Percentiles rank a stretch among this genome's conserved stretches.
These are phyloP conservation scores for Penicillium steckii DNA, from an alignment of 495 filamentous ascomycete species.

Conservation along the genomic window DNA sequence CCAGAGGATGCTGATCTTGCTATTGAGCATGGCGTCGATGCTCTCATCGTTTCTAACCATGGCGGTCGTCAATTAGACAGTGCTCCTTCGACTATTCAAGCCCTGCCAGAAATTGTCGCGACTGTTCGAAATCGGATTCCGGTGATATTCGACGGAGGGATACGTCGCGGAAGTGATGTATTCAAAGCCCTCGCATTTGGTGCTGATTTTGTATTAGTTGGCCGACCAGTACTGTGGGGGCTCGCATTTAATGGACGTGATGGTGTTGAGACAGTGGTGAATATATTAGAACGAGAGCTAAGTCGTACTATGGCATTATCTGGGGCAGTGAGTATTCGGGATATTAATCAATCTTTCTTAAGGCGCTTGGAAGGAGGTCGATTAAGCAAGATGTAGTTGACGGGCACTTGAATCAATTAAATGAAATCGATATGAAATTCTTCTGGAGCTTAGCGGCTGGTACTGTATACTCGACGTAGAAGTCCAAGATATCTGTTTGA, in stretches of 20 bases:
- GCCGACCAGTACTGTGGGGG: slow-evolving; percentile 14
- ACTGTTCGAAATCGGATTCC: slow-evolving; percentile 10
- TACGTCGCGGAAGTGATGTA: slow-evolving; percentile 13
- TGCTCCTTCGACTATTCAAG: slow-evolving; percentile 53
- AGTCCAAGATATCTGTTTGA: background rate
- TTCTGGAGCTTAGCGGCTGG: background rate
- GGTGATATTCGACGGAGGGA: slow-evolving; percentile 13
- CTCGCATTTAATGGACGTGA: slow-evolving; percentile 7
- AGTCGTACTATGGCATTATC: slow-evolving; percentile 7
- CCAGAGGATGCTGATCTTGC: slow-evolving; percentile 33
- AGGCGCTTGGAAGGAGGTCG: background rate
- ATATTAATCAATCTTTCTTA: slow-evolving; percentile 4
- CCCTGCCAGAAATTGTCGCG: slow-evolving; percentile 62
- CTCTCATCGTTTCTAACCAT: slow-evolving; percentile 65
- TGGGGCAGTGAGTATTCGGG: background rate
- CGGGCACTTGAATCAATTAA: no score
- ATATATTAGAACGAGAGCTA: slow-evolving; percentile 10
- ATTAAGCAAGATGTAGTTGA: slow-evolving; percentile 4
- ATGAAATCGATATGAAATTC: background rate
- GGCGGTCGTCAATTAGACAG: slow-evolving; percentile 65
- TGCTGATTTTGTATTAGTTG: slow-evolving; percentile 9
- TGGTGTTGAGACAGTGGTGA: slow-evolving; percentile 11
- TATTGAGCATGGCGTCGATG: slow-evolving; percentile 53
- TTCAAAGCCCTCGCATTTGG: slow-evolving; percentile 17
- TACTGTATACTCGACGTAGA: background rate